Conservation (phyloP, 306 rosid species). For the Alnus glutinosa region DNA sequence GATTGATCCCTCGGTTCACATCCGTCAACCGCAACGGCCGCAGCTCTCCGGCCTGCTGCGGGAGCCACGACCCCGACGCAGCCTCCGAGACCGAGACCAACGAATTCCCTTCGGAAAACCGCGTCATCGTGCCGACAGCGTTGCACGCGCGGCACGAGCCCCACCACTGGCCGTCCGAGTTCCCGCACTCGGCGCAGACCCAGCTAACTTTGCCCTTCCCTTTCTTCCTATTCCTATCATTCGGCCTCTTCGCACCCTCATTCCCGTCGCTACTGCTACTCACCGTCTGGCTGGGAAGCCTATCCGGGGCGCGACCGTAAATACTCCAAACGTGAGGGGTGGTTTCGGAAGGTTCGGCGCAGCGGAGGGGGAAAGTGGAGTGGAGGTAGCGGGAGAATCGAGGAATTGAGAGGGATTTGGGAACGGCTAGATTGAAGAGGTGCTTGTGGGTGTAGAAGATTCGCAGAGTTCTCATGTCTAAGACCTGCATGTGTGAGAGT, state of each 20-base stretch:
- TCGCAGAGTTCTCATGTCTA: slow-evolving; percentile 54
- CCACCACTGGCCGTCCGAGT: slow-evolving; percentile 70
- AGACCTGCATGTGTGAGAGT: slow-evolving; percentile 21
- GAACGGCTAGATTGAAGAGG: slow-evolving; percentile 23
- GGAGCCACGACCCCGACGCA: slow-evolving; percentile 59
- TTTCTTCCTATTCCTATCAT: slow-evolving; percentile 40
- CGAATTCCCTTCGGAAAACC: slow-evolving; percentile 41
- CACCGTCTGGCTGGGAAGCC: neutral
- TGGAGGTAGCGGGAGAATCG: slow-evolving; percentile 38
- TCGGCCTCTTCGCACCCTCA: slow-evolving; percentile 33
- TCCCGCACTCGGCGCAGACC: slow-evolving; percentile 76
- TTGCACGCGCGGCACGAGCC: slow-evolving; percentile 64
- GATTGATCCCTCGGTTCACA: slow-evolving; percentile 60
- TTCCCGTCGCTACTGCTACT: neutral
- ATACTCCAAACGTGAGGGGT: slow-evolving; percentile 44
- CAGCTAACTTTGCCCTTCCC: slow-evolving; percentile 53
- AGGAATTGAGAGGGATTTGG: slow-evolving; percentile 20
- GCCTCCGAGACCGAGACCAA: slow-evolving; percentile 55
- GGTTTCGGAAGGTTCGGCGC: slow-evolving; percentile 1
- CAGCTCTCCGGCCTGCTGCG: slow-evolving; percentile 37
- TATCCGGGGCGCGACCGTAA: slow-evolving; percentile 1
- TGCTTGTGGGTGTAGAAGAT: slow-evolving; percentile 41
- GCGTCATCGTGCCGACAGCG: slow-evolving; percentile 40
- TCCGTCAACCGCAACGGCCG: slow-evolving; percentile 63
- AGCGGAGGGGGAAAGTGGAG: slow-evolving; percentile 27